Evolutionary conservation across 2,329 filamentous ascomycete species (phyloP).

Genomic region (Calonectria pteridis): DNA sequence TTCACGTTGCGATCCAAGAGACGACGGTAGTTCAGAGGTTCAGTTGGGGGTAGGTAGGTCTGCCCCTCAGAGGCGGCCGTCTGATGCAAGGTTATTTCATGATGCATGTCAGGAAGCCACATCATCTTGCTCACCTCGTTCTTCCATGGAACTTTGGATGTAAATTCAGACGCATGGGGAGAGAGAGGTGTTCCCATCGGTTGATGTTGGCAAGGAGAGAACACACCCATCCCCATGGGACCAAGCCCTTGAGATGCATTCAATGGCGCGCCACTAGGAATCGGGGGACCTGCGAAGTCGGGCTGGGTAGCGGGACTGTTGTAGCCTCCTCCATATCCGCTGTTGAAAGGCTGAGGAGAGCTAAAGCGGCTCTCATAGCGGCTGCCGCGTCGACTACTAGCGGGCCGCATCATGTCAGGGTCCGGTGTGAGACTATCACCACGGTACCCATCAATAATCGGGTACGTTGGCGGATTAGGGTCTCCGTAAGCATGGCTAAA

Average conservation of each 20-base stretch:
- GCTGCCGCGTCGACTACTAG: constrained; percentile 58
- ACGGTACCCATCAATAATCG: constrained; percentile 56
- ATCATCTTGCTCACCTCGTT: constrained; percentile 59
- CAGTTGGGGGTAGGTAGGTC: constrained; percentile 87
- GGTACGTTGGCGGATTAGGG: constrained; percentile 47
- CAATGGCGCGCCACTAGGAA: constrained; percentile 48
- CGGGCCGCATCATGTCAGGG: constrained; percentile 60
- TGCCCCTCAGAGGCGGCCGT: constrained; percentile 68
- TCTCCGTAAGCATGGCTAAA: constrained; percentile 58
- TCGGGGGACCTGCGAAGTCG: constrained; percentile 52
- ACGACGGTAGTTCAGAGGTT: constrained; percentile 96
- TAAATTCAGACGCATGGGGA: constrained; percentile 81
- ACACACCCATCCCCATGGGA: constrained; percentile 58
- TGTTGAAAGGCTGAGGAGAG: constrained; percentile 49
- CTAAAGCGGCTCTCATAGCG: constrained; percentile 61
- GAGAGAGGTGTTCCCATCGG: constrained; percentile 76
- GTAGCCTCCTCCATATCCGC: constrained; percentile 53
- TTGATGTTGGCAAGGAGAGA: constrained; percentile 65
- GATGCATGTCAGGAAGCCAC: neutral
- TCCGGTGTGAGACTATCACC: constrained; percentile 63
- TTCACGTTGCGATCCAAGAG: constrained; percentile 95
- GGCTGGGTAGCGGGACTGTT: constrained; percentile 50
- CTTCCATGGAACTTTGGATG: constrained; percentile 68
- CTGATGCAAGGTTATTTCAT: constrained; percentile 49
- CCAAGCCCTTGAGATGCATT: constrained; percentile 51